Evolutionary conservation across 179 eudicot genomes (phyloP), one percentile per base, ranked within the genome.

Genomic region (Beta macrorhiza): DNA sequence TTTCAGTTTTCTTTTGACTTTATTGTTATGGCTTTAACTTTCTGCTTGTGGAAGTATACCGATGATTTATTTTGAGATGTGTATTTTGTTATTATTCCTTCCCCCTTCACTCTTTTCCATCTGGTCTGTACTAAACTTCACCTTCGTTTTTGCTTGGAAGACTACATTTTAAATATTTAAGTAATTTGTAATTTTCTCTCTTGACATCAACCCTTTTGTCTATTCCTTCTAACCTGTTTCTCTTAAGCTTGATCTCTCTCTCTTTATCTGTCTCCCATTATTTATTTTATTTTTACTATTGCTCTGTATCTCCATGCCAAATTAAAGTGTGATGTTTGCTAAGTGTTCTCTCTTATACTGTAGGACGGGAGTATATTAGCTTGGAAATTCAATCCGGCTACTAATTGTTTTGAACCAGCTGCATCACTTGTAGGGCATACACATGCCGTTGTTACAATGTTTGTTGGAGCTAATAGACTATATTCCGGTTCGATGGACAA

Each of bases 401-500:
- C 89, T 53, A 94, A 89, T 86, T 81, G 85, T 77, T 94, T 94
- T 89, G 98, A 96, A 83, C 97, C 99, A 72, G 97, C 94, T 78
- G 97, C 97, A 61, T 86, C 97, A 75, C 91, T 96, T 37, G 72
- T 74, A 70, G 98, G 99, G 57, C 98, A 96, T 83, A 90, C 91
- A 29, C 90, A 82, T 65, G 87, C 97, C 55, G 98, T 92, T 44
- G 91, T 96, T 67, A 88, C 98, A 20, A 82, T 96, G 84, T 91
- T 91, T 77, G 97, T 94, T 75, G 97, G 99, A 73, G 97, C 93
- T 42, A 92, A 89, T 79, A 94, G 91, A 86, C 88, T 94, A 16
- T 96, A 92, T 83, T 96, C 99, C 72, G 99, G 99, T 82, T 94
- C 99, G 11, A 92, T 94, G 97, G 99, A 96, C 72, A 67, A 91